phyloP scores from a whole-genome alignment of 148 eudicot genomes.

The Amaranthus cruentus region DNA sequence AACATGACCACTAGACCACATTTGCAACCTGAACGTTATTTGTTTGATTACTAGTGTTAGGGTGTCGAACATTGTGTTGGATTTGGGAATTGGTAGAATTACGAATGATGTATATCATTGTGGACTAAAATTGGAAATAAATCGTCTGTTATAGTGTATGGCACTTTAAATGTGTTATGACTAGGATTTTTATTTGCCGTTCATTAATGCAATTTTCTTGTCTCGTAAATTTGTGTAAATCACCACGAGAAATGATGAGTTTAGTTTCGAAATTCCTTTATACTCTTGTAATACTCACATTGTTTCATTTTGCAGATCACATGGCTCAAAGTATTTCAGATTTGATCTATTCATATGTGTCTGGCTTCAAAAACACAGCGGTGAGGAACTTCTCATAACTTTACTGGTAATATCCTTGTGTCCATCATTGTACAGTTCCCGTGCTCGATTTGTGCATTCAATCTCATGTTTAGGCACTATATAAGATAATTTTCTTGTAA shows the following conservation, averaged over 20 bases:
- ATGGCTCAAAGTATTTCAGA: constrained; percentile 46
- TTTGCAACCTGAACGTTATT: too few relatives aligned
- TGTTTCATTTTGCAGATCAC: constrained; percentile 40
- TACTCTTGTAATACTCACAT: constrained; percentile 9
- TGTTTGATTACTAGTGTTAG: too few relatives aligned
- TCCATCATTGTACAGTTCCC: constrained; percentile 21
- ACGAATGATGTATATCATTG: neutral
- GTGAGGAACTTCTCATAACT: constrained; percentile 76
- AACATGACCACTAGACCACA: too few relatives aligned
- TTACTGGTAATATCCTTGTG: constrained; percentile 46
- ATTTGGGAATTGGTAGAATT: neutral
- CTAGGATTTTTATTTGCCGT: neutral
- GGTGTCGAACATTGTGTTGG: neutral
- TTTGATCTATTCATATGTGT: constrained; percentile 53
- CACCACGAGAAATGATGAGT: constrained; percentile 1
- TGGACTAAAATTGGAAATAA: neutral
- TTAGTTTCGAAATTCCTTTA: too few relatives aligned
- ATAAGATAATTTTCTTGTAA: neutral
- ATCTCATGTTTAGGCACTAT: neutral
- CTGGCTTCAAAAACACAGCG: constrained; percentile 60
- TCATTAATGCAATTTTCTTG: neutral
- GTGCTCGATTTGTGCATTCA: constrained; percentile 13
- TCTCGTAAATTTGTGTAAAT: neutral
- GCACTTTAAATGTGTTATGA: neutral
- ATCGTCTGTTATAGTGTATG: neutral